A percentile compares a stretch with the other conserved stretches of the same genome.
Evolutionary conservation across 1,284 basidiomycete genomes (phyloP).

Genomic region (Ustilago crameri): DNA sequence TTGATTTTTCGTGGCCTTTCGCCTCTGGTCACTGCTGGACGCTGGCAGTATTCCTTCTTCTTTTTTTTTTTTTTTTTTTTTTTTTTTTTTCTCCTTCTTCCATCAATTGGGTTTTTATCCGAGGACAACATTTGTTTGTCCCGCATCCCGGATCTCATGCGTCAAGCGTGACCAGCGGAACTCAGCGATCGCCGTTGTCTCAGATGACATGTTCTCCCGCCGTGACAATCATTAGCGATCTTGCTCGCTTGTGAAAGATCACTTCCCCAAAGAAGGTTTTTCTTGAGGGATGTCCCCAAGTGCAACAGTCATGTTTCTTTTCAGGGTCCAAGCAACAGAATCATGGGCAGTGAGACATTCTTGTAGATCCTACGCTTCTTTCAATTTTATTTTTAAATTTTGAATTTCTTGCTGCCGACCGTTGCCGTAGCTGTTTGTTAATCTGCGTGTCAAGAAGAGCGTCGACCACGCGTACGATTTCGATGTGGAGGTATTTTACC

Average conservation of each 20-base stretch:
- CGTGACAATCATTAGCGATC: no score
- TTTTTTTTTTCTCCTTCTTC: slow-evolving; percentile 1
- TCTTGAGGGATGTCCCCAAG: no score
- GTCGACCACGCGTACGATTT: not conserved
- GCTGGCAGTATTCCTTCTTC: not conserved
- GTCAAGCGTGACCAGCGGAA: not conserved
- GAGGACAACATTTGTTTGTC: slow-evolving; percentile 7
- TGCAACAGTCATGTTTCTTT: no score
- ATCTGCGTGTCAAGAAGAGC: no score
- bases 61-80: no score
- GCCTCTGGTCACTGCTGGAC: slow-evolving; percentile 6
- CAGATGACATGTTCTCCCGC: not conserved
- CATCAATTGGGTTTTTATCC: slow-evolving; percentile 6
- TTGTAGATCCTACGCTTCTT: no score
- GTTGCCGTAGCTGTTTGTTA: no score
- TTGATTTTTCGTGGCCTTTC: not conserved
- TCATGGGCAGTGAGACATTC: slow-evolving; percentile 8
- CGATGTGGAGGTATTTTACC: slow-evolving; percentile 31
- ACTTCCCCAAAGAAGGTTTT: no score
- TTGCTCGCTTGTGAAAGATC: no score
- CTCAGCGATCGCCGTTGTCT: not conserved
- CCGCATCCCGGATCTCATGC: slow-evolving; percentile 9
- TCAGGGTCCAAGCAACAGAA: slow-evolving; percentile 9
- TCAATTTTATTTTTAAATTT: slow-evolving; percentile 6
- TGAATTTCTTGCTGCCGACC: not conserved